Evolutionary conservation across 2,329 filamentous ascomycete species (phyloP).

Genomic region (Cadophora sp.): DNA sequence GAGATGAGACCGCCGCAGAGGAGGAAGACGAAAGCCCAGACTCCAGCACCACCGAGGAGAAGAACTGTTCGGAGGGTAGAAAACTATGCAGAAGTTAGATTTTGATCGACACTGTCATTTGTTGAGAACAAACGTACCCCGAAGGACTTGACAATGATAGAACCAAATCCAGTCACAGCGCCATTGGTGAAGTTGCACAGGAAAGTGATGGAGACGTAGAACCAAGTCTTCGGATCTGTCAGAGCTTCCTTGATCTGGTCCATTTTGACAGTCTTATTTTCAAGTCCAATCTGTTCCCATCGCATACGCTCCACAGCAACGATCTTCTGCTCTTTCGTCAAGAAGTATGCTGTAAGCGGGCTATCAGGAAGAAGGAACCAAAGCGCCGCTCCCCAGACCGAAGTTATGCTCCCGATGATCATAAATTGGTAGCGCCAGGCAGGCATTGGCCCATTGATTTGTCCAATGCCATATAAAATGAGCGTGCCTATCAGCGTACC

Average conservation of each 20-base stretch:
- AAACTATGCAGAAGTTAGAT: background rate
- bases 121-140: background rate
- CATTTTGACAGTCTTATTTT: slow-evolving; percentile 46
- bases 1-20: slow-evolving; percentile 4
- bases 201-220: slow-evolving; percentile 17
- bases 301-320: slow-evolving; percentile 38
- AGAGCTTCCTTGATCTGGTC: slow-evolving; percentile 50
- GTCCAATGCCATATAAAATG: slow-evolving; percentile 46
- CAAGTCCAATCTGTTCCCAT: slow-evolving; percentile 29
- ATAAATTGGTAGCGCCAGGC: slow-evolving; percentile 8
- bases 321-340: slow-evolving; percentile 49
- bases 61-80: slow-evolving; percentile 15
- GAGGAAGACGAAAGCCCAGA: slow-evolving; percentile 8
- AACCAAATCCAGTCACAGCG: slow-evolving; percentile 17
- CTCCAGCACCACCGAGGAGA: slow-evolving; percentile 36
- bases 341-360: slow-evolving; percentile 45
- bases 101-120: background rate
- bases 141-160: slow-evolving; percentile 20
- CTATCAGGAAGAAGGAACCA: slow-evolving; percentile 16
- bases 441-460: slow-evolving; percentile 28
- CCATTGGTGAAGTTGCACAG: slow-evolving; percentile 19
- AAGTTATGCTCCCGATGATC: slow-evolving; percentile 11
- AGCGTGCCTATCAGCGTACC: slow-evolving; percentile 44
- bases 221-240: slow-evolving; percentile 45
- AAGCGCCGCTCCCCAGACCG: background rate